Base-by-base conservation (phyloP, 176 grass and related monocot species). In the Aegilops umbellulata region DNA sequence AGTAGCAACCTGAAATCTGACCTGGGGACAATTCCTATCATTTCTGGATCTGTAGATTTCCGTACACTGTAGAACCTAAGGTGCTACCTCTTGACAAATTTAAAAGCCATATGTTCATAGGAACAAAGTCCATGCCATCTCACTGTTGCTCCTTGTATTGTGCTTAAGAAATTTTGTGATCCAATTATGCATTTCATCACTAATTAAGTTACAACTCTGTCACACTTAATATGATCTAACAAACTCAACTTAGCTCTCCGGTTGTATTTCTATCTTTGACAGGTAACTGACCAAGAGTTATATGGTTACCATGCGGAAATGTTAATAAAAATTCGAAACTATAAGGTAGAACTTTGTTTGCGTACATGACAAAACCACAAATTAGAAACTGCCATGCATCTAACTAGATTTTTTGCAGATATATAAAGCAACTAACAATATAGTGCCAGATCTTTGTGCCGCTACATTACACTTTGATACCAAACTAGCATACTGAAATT, bases 131-230 rank as follows among this genome's bases (percentile, higher is more conserved):
- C 10, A 22, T 34, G 23, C 35, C 23, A 41, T 49, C 57, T 58
- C 57, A 65, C 1, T 53, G 22, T 38, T 35, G 11, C 55, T 61
- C 79, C 57, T 2, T 44, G 14, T 12, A 38, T 67, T 80, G 25
- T 47, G 38, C 25, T 65, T 63, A 14, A 24, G 4, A 81, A 49
- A 11, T 31, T 81, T 26, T n/a, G 65, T 67, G 17, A 67, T 67
- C 32, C 8, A 38, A n/a, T 36, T 69, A n/a, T 69, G 32, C 67
- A 69, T 69, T 22, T 31, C 39, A 67, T 65, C 46, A 46, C 78
- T 14, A 79, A 79, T 60, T 79, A 63, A 63, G 58, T 35, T 80
- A 83, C 23, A 83, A 41, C 10, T n/a, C 34, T 51, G 47, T 51
- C 47, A 60, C 15, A 60, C 31, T 55, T 71, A 25, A 71, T 69